Evolutionary conservation across 495 filamentous ascomycete genomes (phyloP).

Genomic region (Tuber melanosporum): DNA sequence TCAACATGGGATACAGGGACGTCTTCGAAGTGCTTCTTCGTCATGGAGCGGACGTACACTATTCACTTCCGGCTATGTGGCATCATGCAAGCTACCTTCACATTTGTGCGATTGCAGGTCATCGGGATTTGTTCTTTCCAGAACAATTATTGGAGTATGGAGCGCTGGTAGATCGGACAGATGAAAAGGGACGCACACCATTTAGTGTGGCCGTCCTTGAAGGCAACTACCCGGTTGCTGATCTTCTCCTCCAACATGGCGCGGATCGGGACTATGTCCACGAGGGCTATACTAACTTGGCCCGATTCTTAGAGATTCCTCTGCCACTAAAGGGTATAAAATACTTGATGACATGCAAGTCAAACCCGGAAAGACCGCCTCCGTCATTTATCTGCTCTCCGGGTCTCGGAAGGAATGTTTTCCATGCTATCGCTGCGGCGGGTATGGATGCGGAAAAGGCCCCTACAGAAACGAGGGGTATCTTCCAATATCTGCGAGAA

Average conservation of each 20-base stretch:
- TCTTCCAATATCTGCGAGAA: neutral
- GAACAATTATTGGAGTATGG: neutral
- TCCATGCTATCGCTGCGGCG: neutral
- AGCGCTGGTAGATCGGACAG: neutral
- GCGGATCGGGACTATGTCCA: neutral
- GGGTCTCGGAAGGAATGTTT: neutral
- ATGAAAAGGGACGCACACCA: neutral
- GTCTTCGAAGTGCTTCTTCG: neutral
- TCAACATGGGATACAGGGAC: neutral
- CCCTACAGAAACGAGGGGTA: neutral
- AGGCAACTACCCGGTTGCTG: neutral
- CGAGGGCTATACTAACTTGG: neutral
- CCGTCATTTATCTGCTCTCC: neutral
- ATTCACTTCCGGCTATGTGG: neutral
- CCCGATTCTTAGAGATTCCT: neutral
- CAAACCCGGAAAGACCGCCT: neutral
- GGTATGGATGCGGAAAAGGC: neutral
- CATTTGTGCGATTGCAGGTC: neutral
- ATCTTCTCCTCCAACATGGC: neutral
- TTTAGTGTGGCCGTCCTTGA: neutral
- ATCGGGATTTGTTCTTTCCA: neutral
- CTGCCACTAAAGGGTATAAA: neutral
- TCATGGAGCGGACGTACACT: neutral
- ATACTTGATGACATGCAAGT: constrained; percentile 2
- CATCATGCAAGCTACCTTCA: neutral